These are phyloP conservation scores for Inonotus obliquus DNA, from an alignment of 1,284 basidiomycete genomes.

Conservation along the genomic window DNA sequence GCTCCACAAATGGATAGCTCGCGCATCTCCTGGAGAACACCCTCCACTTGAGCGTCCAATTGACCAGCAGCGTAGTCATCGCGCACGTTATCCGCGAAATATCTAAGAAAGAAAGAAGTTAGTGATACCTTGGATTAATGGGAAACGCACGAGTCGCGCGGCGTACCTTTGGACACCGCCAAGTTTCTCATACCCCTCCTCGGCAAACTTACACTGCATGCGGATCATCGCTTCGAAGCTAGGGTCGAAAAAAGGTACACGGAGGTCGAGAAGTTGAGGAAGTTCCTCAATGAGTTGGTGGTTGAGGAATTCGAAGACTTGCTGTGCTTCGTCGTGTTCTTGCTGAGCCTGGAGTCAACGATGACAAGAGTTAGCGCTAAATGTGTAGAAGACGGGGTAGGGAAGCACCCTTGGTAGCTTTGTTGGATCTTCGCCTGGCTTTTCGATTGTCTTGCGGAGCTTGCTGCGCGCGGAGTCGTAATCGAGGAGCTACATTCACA, in stretches of 20 bases:
- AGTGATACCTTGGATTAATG: slow-evolving; percentile 4
- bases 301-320: slow-evolving; percentile 92
- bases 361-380: neutral
- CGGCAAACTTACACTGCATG: slow-evolving; percentile 94
- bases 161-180: slow-evolving; percentile 85
- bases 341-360: slow-evolving; percentile 86
- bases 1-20: slow-evolving; percentile 88
- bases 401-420: slow-evolving; percentile 76
- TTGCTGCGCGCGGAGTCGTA: slow-evolving; percentile 91
- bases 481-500: slow-evolving; percentile 73
- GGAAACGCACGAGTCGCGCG: neutral
- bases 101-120: slow-evolving; percentile 40
- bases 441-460: slow-evolving; percentile 86
- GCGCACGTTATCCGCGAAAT: slow-evolving; percentile 85
- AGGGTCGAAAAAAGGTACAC: slow-evolving; percentile 97
- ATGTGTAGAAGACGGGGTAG: neutral
- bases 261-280: slow-evolving; percentile 89
- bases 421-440: slow-evolving; percentile 89
- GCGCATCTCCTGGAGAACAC: slow-evolving; percentile 92
- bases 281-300: slow-evolving; percentile 89
- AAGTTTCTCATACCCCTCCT: slow-evolving; percentile 97
- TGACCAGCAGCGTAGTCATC: slow-evolving; percentile 98
- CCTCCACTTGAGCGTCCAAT: slow-evolving; percentile 93
- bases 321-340: slow-evolving; percentile 90
- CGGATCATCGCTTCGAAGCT: slow-evolving; percentile 99